A percentile compares a stretch with the other conserved stretches of the same genome.
Conservation (phyloP, 169 alveolate species). For the Neospora caninum region DNA sequence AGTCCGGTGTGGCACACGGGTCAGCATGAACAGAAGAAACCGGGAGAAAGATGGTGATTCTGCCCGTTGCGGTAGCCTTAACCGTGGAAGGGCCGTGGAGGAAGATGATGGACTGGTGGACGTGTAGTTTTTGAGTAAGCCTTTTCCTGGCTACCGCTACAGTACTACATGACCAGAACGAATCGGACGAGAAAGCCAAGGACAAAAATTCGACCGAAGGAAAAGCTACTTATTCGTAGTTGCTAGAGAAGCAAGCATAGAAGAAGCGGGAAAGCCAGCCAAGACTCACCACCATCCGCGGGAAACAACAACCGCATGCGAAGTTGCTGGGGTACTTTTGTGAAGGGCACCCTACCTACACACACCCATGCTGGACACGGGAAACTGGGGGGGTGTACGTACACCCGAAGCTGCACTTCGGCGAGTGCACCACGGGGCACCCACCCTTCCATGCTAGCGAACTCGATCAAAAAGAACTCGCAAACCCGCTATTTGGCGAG, state of each 20-base stretch:
- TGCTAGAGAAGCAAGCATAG: background rate
- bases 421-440: background rate
- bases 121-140: background rate
- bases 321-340: background rate
- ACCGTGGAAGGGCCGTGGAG: background rate
- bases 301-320: slow-evolving; percentile 9
- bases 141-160: background rate
- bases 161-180: background rate
- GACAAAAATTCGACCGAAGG: background rate
- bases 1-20: background rate
- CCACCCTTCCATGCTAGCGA: background rate
- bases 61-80: background rate
- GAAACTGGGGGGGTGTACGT: slow-evolving; percentile 12
- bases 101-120: background rate
- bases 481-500: background rate
- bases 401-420: background rate
- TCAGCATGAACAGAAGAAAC: background rate
- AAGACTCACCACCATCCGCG: slow-evolving; percentile 1
- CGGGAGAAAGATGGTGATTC: background rate
- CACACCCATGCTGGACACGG: background rate
- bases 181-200: background rate
- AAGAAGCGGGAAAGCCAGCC: slow-evolving; percentile 1
- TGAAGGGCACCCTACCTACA: background rate
- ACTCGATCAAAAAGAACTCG: background rate
- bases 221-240: background rate